Evolutionary conservation across 169 alveolate genomes (phyloP), one percentile per base, ranked within the genome.

Genomic region (Pseudocohnilembus persalinus): DNA sequence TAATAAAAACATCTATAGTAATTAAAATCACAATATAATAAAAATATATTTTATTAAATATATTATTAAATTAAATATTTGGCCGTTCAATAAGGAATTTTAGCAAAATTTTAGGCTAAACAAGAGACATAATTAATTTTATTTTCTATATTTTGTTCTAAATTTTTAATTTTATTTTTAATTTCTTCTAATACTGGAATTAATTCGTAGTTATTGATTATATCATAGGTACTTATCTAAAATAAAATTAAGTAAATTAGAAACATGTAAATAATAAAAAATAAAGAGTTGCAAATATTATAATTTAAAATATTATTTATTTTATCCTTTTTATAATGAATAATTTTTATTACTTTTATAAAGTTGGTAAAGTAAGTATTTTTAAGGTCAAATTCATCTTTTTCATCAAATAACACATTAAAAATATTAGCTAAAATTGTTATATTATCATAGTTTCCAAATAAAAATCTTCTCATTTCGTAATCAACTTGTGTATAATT

Each of bases 391-490:
- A 79, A 49, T 15, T 79, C 74, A 63, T 63, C 72, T 63, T n/a
- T 79, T 24, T 33, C 34, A 11, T 79, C 34, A 28, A 64, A 79
- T 27, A 35, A 72, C 25, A 24, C 27, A 49, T 29, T 49, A 49
- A 79, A 79, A 31, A 79, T 29, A 63, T 31, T 20, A 20, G 64
- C 31, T n/a, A 79, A 29, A 49, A 28, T 49, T 72, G 29, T 29
- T 11, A 49, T 79, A 63, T 63, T 63, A 24, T 49, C 33, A 26
- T 27, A 33, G 28, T 79, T 79, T 79, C 84, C 84, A 35, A 79
- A 79, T 6, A 79, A 31, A 20, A 79, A 33, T 79, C 64, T 15
- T 79, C 84, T 79, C 31, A 79, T 34, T 33, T 79, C 84, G 29
- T 49, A 79, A 64, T 79, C 84, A 32, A 72, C 76, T 30, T 79